These are phyloP conservation scores for Arachnomyces sp. DNA, from an alignment of 2,329 filamentous ascomycete genomes.

Conservation along the genomic window DNA sequence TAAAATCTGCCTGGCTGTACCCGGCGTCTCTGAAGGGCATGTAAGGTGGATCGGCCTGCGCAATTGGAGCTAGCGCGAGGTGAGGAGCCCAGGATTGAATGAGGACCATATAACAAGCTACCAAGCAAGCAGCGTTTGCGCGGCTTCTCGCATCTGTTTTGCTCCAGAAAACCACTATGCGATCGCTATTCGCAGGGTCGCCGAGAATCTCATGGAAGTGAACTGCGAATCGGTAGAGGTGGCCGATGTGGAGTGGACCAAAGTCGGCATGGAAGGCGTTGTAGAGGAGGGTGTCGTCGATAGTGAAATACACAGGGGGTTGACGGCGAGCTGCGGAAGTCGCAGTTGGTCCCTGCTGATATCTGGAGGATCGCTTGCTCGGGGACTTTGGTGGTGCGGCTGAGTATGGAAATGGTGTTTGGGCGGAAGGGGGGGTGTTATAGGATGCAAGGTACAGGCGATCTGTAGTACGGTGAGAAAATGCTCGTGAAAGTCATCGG, in stretches of 20 bases:
- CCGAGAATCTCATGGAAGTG: slow-evolving; percentile 92
- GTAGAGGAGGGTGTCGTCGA: slow-evolving; percentile 87
- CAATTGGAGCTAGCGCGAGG: slow-evolving; percentile 86
- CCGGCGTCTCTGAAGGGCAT: slow-evolving; percentile 99
- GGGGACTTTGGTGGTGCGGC: slow-evolving; percentile 52
- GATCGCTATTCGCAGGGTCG: slow-evolving; percentile 79
- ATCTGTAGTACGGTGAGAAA: slow-evolving; percentile 41
- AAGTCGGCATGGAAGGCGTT: slow-evolving; percentile 99
- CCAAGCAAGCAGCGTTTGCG: slow-evolving; percentile 83
- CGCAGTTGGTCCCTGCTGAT: slow-evolving; percentile 50
- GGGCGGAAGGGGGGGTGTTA: slow-evolving; percentile 66
- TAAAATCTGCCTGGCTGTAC: slow-evolving; percentile 96
- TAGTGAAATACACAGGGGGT: slow-evolving; percentile 85
- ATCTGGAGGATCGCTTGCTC: slow-evolving; percentile 64
- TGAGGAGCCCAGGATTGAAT: slow-evolving; percentile 98
- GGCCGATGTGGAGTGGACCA: slow-evolving; percentile 91
- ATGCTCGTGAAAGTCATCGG: slow-evolving; percentile 2
- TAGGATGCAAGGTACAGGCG: slow-evolving; percentile 93
- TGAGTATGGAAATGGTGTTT: slow-evolving; percentile 81
- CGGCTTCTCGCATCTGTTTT: slow-evolving; percentile 80
- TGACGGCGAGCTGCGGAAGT: slow-evolving; percentile 44
- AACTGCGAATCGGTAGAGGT: slow-evolving; percentile 92
- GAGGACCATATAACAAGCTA: slow-evolving; percentile 97
- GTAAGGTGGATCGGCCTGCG: slow-evolving; percentile 90
- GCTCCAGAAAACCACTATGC: slow-evolving; percentile 94